These are phyloP conservation scores for Fusarium subtropicale DNA, from an alignment of 2,329 filamentous ascomycete genomes.

Conservation along the genomic window DNA sequence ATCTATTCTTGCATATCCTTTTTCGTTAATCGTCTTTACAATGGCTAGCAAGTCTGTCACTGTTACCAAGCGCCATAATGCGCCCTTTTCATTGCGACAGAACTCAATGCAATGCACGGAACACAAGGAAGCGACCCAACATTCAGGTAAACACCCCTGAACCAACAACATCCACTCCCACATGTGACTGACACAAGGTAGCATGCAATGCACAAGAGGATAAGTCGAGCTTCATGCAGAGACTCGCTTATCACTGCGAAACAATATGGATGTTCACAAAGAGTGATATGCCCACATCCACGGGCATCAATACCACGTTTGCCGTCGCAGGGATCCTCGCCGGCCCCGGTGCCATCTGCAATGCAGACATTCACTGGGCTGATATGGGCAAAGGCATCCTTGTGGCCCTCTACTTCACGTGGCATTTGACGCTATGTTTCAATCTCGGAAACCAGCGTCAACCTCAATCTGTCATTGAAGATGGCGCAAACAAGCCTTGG, in stretches of 20 bases:
- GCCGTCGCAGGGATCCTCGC: slow-evolving; percentile 34
- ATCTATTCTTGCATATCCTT: not conserved
- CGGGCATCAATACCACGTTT: slow-evolving; percentile 36
- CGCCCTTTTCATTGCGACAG: not conserved
- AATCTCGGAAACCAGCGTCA: slow-evolving; percentile 55
- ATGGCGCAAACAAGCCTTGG: slow-evolving; percentile 56
- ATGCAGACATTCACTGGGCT: slow-evolving; percentile 23
- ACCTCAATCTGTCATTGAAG: slow-evolving; percentile 51
- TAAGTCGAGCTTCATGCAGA: slow-evolving; percentile 4
- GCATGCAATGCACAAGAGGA: slow-evolving; percentile 13
- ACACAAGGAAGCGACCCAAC: slow-evolving; percentile 10
- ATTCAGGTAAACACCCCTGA: slow-evolving; percentile 31
- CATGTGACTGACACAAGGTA: slow-evolving; percentile 27
- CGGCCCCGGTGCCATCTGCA: slow-evolving; percentile 27
- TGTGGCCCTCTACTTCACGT: slow-evolving; percentile 39
- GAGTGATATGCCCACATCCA: slow-evolving; percentile 38
- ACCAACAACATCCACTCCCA: slow-evolving; percentile 4
- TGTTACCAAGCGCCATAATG: slow-evolving; percentile 7
- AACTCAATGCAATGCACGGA: slow-evolving; percentile 4
- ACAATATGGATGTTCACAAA: slow-evolving; percentile 39
- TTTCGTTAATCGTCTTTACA: not conserved
- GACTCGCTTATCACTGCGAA: slow-evolving; percentile 30
- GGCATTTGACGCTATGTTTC: slow-evolving; percentile 47
- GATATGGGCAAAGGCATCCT: slow-evolving; percentile 37
- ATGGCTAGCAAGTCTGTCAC: slow-evolving; percentile 25